Evolutionary conservation across 2,329 filamentous ascomycete species (phyloP).

Genomic region (Ascochyta rabiei): DNA sequence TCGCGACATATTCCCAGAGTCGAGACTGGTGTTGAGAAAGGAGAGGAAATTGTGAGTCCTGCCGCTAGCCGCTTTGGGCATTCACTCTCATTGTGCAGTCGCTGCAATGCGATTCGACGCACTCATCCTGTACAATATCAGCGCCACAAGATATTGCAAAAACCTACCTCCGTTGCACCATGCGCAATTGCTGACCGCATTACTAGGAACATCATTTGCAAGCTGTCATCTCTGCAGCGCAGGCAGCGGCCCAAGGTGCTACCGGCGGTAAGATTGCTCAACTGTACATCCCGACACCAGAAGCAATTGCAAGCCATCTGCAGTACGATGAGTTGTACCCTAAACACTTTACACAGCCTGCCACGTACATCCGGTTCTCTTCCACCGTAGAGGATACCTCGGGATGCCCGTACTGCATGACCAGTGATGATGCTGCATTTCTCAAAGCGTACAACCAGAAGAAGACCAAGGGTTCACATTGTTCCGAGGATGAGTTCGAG

Average conservation of each 20-base stretch:
- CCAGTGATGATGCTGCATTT: conserved; percentile 83
- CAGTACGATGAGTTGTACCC: conserved; percentile 91
- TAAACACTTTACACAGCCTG: conserved; percentile 78
- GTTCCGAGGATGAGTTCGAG: conserved; percentile 92
- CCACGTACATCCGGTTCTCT: conserved; percentile 96
- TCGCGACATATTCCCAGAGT: conserved; percentile 83
- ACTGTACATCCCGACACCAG: conserved; percentile 71
- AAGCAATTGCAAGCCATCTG: conserved; percentile 67
- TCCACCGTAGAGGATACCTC: conserved; percentile 97
- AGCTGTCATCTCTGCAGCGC: conserved; percentile 73
- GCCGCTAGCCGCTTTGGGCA: conserved; percentile 41
- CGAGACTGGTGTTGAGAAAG: conserved; percentile 95
- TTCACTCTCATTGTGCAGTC: conserved; percentile 13
- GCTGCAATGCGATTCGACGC: conserved; percentile 6
- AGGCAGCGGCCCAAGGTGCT: conserved; percentile 59
- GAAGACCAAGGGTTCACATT: conserved; percentile 65
- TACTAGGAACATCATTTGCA: conserved; percentile 92
- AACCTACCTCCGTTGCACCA: conserved; percentile 19
- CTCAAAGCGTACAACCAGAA: conserved; percentile 84
- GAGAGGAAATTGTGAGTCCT: conserved; percentile 90
- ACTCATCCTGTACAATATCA: background rate
- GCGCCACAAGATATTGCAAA: background rate
- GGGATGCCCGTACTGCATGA: conserved; percentile 92
- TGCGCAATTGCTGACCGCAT: conserved; percentile 24
- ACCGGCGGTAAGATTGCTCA: conserved; percentile 64